Evolutionary conservation across 2,329 filamentous ascomycete genomes (phyloP).

Genomic region (Neofusicoccum kwambonambiense): DNA sequence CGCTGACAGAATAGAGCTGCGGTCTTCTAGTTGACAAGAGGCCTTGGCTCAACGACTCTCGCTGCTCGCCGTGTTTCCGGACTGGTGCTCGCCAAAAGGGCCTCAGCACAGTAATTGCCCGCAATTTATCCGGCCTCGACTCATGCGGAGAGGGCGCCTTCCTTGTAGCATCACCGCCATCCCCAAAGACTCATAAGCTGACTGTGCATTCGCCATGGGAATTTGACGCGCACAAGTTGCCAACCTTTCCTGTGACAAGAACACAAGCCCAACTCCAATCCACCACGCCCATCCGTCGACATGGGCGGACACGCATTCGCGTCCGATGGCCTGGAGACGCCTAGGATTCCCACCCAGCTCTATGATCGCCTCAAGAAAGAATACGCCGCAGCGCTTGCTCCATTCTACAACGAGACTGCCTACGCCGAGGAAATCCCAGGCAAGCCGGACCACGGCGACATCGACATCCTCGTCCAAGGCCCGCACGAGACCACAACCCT

Average conservation of each 20-base stretch:
- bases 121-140: not conserved
- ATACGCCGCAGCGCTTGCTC: conserved; percentile 48
- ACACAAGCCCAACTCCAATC: not conserved
- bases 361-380: conserved; percentile 55
- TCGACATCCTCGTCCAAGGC: conserved; percentile 64
- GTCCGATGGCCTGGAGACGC: not conserved
- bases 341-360: conserved; percentile 34
- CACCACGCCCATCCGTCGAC: not conserved
- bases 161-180: too few species aligned
- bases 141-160: too few species aligned
- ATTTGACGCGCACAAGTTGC: not conserved
- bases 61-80: too few species aligned
- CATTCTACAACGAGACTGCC: conserved; percentile 56
- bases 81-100: too few species aligned
- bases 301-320: conserved; percentile 14
- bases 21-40: too few species aligned
- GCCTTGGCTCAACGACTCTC: too few species aligned
- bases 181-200: not conserved
- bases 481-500: conserved; percentile 23
- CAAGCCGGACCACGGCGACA: conserved; percentile 68
- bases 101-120: not conserved
- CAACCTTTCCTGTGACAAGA: too few species aligned
- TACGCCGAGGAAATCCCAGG: conserved; percentile 67
- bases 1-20: too few species aligned
- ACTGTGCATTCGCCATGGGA: not conserved